A percentile compares a stretch with the other conserved stretches of the same genome.
These are phyloP conservation scores for Zancudomyces culisetae DNA, from an alignment of 371 early-diverging fungal genomes.

Conservation along the genomic window DNA sequence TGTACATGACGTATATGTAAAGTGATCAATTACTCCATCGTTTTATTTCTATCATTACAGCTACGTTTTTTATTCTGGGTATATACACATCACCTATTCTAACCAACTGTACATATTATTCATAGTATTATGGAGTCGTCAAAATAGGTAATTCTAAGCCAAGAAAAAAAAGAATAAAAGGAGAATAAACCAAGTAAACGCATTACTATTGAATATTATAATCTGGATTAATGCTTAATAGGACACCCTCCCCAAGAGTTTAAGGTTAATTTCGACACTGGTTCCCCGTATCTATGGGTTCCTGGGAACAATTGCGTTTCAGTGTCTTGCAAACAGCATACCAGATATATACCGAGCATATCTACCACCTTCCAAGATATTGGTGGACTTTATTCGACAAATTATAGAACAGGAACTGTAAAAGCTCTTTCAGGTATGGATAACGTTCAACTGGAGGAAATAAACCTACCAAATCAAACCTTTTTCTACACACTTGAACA, in stretches of 20 bases:
- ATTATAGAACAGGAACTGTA: constrained; percentile 77
- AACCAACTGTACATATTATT: too few species aligned
- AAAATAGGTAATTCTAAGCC: too few species aligned
- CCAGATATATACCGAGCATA: constrained; percentile 38
- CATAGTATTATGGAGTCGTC: too few species aligned
- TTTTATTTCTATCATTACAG: too few species aligned
- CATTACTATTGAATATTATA: too few species aligned
- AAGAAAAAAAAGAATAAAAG: too few species aligned
- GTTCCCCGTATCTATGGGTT: constrained; percentile 88
- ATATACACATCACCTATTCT: too few species aligned
- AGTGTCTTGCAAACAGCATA: constrained; percentile 77
- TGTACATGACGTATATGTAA: too few species aligned
- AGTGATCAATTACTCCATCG: too few species aligned
- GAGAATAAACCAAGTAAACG: too few species aligned
- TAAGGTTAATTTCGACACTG: constrained; percentile 83
- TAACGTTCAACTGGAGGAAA: constrained; percentile 44
- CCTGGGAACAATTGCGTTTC: constrained; percentile 75
- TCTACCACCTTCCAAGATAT: constrained; percentile 46
- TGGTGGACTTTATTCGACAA: constrained; percentile 65
- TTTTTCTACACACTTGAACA: constrained; percentile 76
- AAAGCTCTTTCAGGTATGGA: constrained; percentile 73
- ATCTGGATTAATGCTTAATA: constrained; percentile 19
- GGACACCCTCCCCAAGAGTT: constrained; percentile 81
- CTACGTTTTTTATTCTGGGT: too few species aligned
- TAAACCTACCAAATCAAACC: constrained; percentile 34